Conservation (phyloP, 345 rosid species). For the Hypericum perforatum region DNA sequence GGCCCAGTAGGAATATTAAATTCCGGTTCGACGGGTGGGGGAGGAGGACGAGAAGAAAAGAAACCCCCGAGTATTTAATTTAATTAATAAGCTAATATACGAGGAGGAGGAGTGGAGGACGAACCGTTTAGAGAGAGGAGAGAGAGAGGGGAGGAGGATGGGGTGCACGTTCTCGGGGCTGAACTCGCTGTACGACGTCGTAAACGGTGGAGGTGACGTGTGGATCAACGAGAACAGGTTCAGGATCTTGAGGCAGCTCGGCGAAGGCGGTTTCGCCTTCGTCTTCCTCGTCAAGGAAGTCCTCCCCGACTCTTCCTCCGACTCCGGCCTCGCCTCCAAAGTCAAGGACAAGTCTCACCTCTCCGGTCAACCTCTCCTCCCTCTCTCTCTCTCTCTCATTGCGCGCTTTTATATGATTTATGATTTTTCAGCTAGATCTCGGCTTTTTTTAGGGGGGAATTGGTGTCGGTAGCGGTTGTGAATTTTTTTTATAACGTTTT, state of each 20-base stretch:
- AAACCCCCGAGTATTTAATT: too few relatives aligned
- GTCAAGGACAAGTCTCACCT: constrained; percentile 86
- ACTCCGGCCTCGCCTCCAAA: constrained; percentile 58
- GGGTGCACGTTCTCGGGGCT: constrained; percentile 93
- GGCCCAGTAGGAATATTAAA: too few relatives aligned
- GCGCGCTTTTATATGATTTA: too few relatives aligned
- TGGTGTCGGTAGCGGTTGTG: too few relatives aligned
- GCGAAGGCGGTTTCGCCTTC: constrained; percentile 94
- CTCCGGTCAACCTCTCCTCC: constrained; percentile 45
- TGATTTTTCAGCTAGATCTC: too few relatives aligned
- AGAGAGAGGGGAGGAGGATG: constrained; percentile 42
- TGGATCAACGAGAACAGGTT: constrained; percentile 98
- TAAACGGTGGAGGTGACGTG: constrained; percentile 81
- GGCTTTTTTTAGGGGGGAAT: too few relatives aligned
- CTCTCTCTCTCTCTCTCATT: too few relatives aligned
- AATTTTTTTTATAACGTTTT: too few relatives aligned
- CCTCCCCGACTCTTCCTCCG: constrained; percentile 45
- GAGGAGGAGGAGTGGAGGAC: background rate
- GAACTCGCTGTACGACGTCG: constrained; percentile 87
- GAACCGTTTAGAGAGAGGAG: background rate
- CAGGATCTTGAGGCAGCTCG: constrained; percentile 85
- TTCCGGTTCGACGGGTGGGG: too few relatives aligned
- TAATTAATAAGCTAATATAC: too few relatives aligned
- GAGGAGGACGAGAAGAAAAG: too few relatives aligned
- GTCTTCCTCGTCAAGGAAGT: constrained; percentile 81